Evolutionary conservation across 1,284 basidiomycete genomes (phyloP), one percentile per base, ranked within the genome.

Genomic region (Mycena sp.): DNA sequence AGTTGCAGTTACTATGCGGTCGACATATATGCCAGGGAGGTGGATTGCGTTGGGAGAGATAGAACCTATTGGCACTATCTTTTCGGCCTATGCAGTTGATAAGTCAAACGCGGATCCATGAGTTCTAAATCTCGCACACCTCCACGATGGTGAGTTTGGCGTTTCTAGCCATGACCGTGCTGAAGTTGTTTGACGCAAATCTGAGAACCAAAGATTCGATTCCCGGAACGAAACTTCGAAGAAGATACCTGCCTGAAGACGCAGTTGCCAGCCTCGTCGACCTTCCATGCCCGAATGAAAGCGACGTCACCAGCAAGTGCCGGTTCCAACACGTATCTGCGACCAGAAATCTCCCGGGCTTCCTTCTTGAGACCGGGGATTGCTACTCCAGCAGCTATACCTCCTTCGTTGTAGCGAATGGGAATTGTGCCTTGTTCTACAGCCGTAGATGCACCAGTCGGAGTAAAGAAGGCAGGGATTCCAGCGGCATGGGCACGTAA

Each of bases 381-480:
- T 30, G 85, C 83, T 50, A 96, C 81, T 14, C 90, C 90, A 5
- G 83, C 83, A 26, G 81, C 78, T 61, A 87, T 81, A 17, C 91
- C 89, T 38, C 90, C 90, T 40, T 85, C 79, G 41, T 91, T 89
- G 71, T 92, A 92, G 29, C 89, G 83, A 67, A 89, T 84, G 30
- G 94, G 93, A 72, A 96, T 95, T 4, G 82, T 75, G 17, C 91
- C 91, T 63, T 83, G 83, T 79, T 96, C 93, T 14, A 95, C 87
- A 6, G 92, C 90, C n/a, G 94, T 96, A 17, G 85, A 87, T n/a
- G 92, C 93, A 45, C 96, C 97, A 3, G 96, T 98, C 5, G 96
- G 94, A 5, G 96, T 99, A 80, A 86, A 99, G 83, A 99, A 96
- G 11, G 94, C 96, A 6, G 97, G 97, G 70, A 98, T 96, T 60